These are phyloP conservation scores for Plasmopara muralis DNA, from an alignment of 352 stramenopile species.

Conservation along the genomic window DNA sequence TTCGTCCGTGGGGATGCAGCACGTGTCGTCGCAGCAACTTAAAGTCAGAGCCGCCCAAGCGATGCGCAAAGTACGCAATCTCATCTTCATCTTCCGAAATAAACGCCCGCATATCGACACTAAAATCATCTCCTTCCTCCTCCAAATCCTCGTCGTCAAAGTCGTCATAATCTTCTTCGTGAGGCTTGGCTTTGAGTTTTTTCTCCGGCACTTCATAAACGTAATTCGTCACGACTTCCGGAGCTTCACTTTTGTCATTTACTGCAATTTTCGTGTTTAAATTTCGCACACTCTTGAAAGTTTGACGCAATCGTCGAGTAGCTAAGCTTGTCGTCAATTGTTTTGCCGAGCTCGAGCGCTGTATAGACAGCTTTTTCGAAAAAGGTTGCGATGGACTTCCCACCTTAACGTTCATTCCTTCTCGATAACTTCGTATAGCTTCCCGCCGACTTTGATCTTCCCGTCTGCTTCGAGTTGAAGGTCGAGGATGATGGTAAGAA, in stretches of 20 bases:
- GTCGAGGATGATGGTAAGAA: background rate
- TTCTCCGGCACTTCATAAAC: conserved; percentile 26
- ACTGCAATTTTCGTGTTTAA: conserved; percentile 13
- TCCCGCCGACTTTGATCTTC: conserved; percentile 13
- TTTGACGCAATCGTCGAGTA: conserved; percentile 3
- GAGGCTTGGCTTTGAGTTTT: conserved; percentile 8
- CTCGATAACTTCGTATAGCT: background rate
- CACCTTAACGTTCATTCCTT: background rate
- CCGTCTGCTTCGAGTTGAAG: conserved; percentile 1
- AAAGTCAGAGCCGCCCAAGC: conserved; percentile 36
- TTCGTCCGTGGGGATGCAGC: conserved; percentile 56
- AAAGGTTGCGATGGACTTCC: no score
- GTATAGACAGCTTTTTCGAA: background rate
- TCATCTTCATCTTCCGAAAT: conserved; percentile 52
- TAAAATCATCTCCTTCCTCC: conserved; percentile 8
- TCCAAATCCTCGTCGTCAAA: conserved; percentile 10
- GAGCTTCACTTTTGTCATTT: conserved; percentile 10
- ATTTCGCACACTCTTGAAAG: conserved; percentile 1
- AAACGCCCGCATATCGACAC: conserved; percentile 10
- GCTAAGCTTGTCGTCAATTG: conserved; percentile 8
- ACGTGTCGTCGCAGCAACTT: conserved; percentile 40
- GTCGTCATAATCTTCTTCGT: conserved; percentile 15
- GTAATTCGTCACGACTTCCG: conserved; percentile 27
- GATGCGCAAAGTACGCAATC: conserved; percentile 57
- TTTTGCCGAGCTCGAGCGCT: conserved; percentile 10